phyloP scores from a whole-genome alignment of 441 rosid species.

The Dalechampia spathulata region DNA sequence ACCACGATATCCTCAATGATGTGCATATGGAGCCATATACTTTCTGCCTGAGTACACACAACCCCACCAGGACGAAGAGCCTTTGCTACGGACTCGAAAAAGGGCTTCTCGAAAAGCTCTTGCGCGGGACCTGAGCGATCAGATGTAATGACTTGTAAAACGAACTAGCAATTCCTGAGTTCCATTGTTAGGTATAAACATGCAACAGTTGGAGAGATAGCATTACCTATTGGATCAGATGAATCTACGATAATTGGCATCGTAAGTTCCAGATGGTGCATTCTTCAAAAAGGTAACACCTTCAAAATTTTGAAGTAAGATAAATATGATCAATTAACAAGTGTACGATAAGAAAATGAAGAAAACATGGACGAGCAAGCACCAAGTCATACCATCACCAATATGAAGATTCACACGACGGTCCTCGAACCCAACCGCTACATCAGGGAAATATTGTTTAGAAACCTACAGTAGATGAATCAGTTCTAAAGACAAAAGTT shows the following conservation, averaged over 20 bases:
- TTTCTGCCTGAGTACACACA: slow-evolving; percentile 86
- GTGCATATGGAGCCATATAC: slow-evolving; percentile 98
- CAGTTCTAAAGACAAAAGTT: not conserved
- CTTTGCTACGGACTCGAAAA: slow-evolving; percentile 62
- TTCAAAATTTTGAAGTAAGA: slow-evolving; percentile 25
- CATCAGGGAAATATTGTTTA: slow-evolving; percentile 70
- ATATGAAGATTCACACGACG: slow-evolving; percentile 73
- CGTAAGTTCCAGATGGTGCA: slow-evolving; percentile 73
- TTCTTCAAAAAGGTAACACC: slow-evolving; percentile 86
- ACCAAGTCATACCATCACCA: slow-evolving; percentile 64
- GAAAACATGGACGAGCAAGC: not conserved
- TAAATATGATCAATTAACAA: not conserved
- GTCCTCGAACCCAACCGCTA: slow-evolving; percentile 80
- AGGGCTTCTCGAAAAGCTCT: slow-evolving; percentile 91
- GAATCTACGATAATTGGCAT: slow-evolving; percentile 90
- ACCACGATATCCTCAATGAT: slow-evolving; percentile 79
- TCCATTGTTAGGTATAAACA: not conserved
- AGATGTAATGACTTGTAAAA: slow-evolving; percentile 9
- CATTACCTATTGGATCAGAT: slow-evolving; percentile 78
- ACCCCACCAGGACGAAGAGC: slow-evolving; percentile 98
- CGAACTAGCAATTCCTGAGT: not conserved
- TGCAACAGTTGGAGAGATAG: not conserved
- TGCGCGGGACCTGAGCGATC: slow-evolving; percentile 76
- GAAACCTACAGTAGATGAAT: slow-evolving; percentile 47
- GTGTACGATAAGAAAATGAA: not conserved